These are phyloP conservation scores for Pseudogymnoascus destructans DNA, from an alignment of 2,329 filamentous ascomycete genomes.

Conservation along the genomic window DNA sequence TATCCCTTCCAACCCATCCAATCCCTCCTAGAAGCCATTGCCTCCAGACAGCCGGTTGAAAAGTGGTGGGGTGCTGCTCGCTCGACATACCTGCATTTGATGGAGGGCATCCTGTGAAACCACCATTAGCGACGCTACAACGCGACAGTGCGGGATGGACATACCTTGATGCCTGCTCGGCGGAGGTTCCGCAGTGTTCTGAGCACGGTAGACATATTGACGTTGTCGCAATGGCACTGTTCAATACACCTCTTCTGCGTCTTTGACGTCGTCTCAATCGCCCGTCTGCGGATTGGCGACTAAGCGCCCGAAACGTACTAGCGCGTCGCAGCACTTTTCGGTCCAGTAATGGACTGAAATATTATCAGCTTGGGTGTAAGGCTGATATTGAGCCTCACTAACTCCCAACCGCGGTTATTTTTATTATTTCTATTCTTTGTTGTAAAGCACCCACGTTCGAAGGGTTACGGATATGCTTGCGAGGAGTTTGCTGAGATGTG, in stretches of 20 bases:
- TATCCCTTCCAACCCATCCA: neutral
- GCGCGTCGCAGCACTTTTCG: neutral
- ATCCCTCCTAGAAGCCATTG: neutral
- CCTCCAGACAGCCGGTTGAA: neutral
- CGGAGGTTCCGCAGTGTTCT: constrained; percentile 80
- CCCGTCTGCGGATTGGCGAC: neutral
- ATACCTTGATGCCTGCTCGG: constrained; percentile 77
- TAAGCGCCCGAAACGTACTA: neutral
- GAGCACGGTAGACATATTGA: constrained; percentile 77
- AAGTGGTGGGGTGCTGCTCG: constrained; percentile 17
- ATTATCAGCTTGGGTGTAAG: neutral
- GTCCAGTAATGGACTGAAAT: neutral
- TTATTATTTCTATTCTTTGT: neutral
- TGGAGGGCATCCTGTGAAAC: constrained; percentile 69
- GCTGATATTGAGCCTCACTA: constrained; percentile 7
- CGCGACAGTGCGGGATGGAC: constrained; percentile 17
- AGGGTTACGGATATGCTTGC: constrained; percentile 24
- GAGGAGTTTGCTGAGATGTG: constrained; percentile 26
- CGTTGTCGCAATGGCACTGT: constrained; percentile 17
- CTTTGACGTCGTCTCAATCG: neutral
- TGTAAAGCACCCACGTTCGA: neutral
- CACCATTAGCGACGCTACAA: constrained; percentile 14
- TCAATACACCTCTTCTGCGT: neutral
- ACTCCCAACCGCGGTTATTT: neutral
- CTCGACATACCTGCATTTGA: constrained; percentile 72